phyloP scores from a whole-genome alignment of 2,329 filamentous ascomycete species.

The Apiospora pterosperma region DNA sequence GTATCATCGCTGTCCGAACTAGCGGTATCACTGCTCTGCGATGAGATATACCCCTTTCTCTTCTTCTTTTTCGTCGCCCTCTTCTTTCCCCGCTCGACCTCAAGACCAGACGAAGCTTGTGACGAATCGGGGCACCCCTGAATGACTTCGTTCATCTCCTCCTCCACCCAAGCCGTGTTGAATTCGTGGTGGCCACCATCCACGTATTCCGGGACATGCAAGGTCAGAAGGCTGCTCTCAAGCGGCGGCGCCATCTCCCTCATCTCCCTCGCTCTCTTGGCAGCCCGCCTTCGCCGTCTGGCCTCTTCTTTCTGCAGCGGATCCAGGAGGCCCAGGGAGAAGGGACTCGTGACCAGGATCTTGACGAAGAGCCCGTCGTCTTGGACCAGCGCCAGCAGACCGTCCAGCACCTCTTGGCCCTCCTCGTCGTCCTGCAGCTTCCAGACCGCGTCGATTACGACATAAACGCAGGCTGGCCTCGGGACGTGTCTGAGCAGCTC shows the following conservation, averaged over 20 bases:
- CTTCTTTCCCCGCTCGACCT: background rate
- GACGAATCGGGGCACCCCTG: background rate
- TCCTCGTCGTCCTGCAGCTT: background rate
- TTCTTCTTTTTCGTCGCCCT: background rate
- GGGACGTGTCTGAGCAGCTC: background rate
- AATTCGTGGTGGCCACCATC: background rate
- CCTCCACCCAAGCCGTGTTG: constrained; percentile 5
- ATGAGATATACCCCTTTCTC: background rate
- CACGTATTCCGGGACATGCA: constrained; percentile 4
- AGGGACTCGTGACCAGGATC: background rate
- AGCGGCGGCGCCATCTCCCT: rapidly evolving
- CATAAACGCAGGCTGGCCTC: background rate
- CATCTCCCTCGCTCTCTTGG: background rate
- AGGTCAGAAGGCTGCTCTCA: background rate
- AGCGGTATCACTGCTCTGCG: background rate
- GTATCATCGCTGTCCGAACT: background rate
- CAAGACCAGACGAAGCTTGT: background rate
- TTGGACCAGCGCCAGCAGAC: background rate
- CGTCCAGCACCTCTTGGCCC: background rate
- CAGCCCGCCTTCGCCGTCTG: background rate
- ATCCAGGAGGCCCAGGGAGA: background rate
- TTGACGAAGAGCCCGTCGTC: background rate
- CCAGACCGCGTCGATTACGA: background rate
- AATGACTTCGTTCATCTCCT: background rate
- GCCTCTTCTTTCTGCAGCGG: background rate